Percentiles rank a stretch among this genome's conserved stretches.
phyloP scores from a whole-genome alignment of 306 rosid species.

The Trichosanthes cucumerina region DNA sequence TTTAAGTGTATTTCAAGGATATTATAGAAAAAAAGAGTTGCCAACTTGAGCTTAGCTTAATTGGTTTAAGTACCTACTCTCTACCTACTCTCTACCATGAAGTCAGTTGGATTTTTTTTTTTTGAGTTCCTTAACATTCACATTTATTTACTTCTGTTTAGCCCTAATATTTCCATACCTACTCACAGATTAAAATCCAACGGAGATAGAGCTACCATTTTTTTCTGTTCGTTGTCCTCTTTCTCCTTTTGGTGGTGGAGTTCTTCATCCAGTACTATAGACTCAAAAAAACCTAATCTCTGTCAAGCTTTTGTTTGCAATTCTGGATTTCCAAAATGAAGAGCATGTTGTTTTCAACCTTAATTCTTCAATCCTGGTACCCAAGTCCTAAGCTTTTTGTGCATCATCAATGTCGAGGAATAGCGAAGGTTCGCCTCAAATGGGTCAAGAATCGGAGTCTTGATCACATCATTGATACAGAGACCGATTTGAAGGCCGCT shows the following conservation, averaged over 20 bases:
- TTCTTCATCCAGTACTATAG: neutral
- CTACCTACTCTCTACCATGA: too few relatives aligned
- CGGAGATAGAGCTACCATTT: too few relatives aligned
- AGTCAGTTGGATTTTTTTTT: too few relatives aligned
- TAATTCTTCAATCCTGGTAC: neutral
- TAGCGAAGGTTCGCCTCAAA: slow-evolving; percentile 70
- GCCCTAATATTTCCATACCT: too few relatives aligned
- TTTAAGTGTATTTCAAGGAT: too few relatives aligned
- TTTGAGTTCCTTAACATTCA: too few relatives aligned
- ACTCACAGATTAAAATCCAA: too few relatives aligned
- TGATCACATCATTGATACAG: slow-evolving; percentile 78
- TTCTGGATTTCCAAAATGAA: neutral
- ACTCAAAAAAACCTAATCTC: neutral
- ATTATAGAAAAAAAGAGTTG: too few relatives aligned
- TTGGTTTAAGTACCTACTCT: too few relatives aligned
- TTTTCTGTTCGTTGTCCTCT: neutral
- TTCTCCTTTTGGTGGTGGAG: neutral
- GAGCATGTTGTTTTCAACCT: slow-evolving; percentile 1
- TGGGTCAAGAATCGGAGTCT: slow-evolving; percentile 80
- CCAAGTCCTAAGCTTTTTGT: slow-evolving; percentile 17
- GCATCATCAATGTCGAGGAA: slow-evolving; percentile 48
- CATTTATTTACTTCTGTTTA: too few relatives aligned
- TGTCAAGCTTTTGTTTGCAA: neutral
- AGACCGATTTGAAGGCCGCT: slow-evolving; percentile 82
- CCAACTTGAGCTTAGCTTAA: too few relatives aligned